Conservation (phyloP, 495 filamentous ascomycete species). For the Ascodesmis nigricans region DNA sequence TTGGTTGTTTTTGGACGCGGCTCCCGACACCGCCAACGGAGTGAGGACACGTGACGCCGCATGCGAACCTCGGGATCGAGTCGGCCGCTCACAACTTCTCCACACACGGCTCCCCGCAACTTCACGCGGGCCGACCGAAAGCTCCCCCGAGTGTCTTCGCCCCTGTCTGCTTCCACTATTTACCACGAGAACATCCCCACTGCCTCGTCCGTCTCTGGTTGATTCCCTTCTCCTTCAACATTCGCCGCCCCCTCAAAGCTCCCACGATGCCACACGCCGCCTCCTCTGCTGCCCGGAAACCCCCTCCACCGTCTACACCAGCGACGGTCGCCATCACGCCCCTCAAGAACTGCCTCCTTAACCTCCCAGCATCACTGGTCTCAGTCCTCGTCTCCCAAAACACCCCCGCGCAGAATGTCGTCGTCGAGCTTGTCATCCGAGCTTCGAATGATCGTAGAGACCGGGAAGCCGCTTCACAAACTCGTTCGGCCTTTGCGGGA, state of each 20-base stretch:
- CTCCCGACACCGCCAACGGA: no score
- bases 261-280: conserved; percentile 15
- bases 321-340: conserved; percentile 44
- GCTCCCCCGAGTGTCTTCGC: no score
- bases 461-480: conserved; percentile 42
- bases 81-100: no score
- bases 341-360: conserved; percentile 83
- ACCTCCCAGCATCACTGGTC: conserved; percentile 69
- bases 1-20: no score
- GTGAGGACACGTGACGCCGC: no score
- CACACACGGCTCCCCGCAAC: no score
- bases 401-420: conserved; percentile 83
- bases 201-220: neutral
- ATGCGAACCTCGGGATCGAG: no score
- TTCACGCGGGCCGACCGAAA: no score
- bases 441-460: conserved; percentile 24
- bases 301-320: conserved; percentile 14
- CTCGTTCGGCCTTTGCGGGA: conserved; percentile 27
- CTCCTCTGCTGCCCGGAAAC: conserved; percentile 8
- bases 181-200: neutral
- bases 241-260: neutral
- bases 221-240: neutral
- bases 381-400: conserved; percentile 67
- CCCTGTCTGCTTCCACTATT: neutral
- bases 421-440: conserved; percentile 63